Evolutionary conservation across 2,329 filamentous ascomycete species (phyloP), one percentile per base, ranked within the genome.

Genomic region (Cephalotrichum gorgonifer): DNA sequence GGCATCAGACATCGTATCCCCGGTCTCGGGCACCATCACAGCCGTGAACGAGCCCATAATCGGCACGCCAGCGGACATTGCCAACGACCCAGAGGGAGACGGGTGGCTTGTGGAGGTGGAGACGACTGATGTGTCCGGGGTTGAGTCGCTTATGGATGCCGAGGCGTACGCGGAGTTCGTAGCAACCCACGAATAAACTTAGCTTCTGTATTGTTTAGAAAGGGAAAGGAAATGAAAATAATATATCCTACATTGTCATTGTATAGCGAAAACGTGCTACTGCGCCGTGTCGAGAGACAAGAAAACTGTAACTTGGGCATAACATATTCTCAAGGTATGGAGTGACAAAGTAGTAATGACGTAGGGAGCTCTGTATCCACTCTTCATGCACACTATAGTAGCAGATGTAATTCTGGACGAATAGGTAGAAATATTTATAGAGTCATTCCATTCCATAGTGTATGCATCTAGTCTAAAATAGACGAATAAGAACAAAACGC

Each of bases 31-130:
- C 55, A 83, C 70, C 53, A 78, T 95, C 47, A 74, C 79, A 12
- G 20, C 15, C 78, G 73, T 81, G 54, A 95, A 95, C 69, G 62
- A 63, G 7, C 61, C 51, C 78, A 76, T 43, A 85, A 11, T 39
- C 12, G 35, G 22, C 5, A 11, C 35, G n/a, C 35, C 35, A 20
- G 35, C 35, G 35, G 35, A 39, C 17, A 9, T 94, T 69, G 94
- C 93, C 70, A 76, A 85, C 66, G 81, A 84, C 38, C 85, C 89
- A 14, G 89, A 95, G 73, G 74, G 75, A 52, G 73, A 75, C 43
- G 88, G 84, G 50, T 95, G 89, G 89, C 80, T 95, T 60, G 86
- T 84, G 43, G 88, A 86, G 77, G 79, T 95, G 52, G 71, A 83
- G 49, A 60, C 68, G 44, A 69, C 75, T 56, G 83, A 89, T 53